Evolutionary conservation across 2,329 filamentous ascomycete genomes (phyloP).

Genomic region (Phialophora expanda): DNA sequence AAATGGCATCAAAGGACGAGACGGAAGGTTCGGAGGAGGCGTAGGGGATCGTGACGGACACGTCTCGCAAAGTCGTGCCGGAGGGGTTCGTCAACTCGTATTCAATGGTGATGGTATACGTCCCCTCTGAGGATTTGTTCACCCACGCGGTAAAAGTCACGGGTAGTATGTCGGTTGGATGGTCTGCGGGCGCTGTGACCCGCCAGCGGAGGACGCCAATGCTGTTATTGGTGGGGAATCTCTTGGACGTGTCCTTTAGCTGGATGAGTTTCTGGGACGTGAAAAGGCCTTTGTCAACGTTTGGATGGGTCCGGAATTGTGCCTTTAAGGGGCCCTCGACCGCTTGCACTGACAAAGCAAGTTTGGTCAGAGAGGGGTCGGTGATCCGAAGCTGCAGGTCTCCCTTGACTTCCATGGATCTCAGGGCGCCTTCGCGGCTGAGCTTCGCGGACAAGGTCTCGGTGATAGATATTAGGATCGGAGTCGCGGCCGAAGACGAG

Average conservation of each 20-base stretch:
- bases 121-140: constrained; percentile 77
- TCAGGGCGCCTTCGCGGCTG: constrained; percentile 83
- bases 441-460: constrained; percentile 91
- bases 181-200: constrained; percentile 76
- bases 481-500: constrained; percentile 76
- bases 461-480: constrained; percentile 84
- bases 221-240: constrained; percentile 92
- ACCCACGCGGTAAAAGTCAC: constrained; percentile 99
- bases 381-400: constrained; percentile 90
- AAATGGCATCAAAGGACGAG: constrained; percentile 90
- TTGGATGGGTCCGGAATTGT: constrained; percentile 94
- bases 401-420: constrained; percentile 85
- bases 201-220: constrained; percentile 95
- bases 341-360: constrained; percentile 81
- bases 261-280: constrained; percentile 82
- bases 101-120: constrained; percentile 89
- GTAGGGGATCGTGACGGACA: constrained; percentile 87
- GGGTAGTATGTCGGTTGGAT: constrained; percentile 76
- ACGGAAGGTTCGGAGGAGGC: constrained; percentile 82
- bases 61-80: constrained; percentile 70
- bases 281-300: constrained; percentile 90
- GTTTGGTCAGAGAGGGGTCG: constrained; percentile 85
- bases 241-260: constrained; percentile 82
- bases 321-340: constrained; percentile 67
- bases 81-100: constrained; percentile 89